Evolutionary conservation across 495 filamentous ascomycete species (phyloP).

Genomic region (Podospora bellae-mahoneyi): DNA sequence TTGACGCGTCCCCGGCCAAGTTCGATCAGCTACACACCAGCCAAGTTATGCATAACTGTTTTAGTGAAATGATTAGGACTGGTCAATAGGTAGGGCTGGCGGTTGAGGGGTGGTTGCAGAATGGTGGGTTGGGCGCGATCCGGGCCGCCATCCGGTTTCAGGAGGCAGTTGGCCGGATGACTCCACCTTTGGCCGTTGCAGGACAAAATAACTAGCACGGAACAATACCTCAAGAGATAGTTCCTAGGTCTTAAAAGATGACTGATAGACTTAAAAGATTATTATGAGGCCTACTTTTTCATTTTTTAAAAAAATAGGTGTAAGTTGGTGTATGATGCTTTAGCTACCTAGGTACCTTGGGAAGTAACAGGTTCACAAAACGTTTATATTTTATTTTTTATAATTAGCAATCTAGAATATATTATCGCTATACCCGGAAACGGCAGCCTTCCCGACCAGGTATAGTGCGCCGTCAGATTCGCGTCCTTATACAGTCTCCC

Average conservation of each 20-base stretch:
- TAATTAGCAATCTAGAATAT: neutral
- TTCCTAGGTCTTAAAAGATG: too few species aligned
- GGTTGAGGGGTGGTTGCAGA: neutral
- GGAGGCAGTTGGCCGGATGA: neutral
- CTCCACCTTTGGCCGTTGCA: neutral
- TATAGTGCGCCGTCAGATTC: neutral
- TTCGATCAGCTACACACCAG: neutral
- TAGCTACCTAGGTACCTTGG: too few species aligned
- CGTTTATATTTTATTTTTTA: too few species aligned
- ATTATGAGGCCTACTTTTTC: too few species aligned
- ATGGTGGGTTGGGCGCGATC: neutral
- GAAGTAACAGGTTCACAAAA: too few species aligned
- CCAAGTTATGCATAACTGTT: neutral
- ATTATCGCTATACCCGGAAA: constrained; percentile 6
- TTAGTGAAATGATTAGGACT: neutral
- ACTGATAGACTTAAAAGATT: too few species aligned
- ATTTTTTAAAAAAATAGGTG: too few species aligned
- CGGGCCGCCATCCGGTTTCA: neutral
- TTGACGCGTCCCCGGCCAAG: neutral
- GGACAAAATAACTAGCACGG: too few species aligned
- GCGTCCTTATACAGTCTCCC: neutral
- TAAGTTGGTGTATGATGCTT: too few species aligned
- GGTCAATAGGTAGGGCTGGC: neutral
- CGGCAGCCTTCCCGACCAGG: neutral
- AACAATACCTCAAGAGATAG: too few species aligned